Percentiles rank a stretch among this genome's conserved stretches.
phyloP scores from a whole-genome alignment of 2,329 filamentous ascomycete species.

The Aspergillus pseudonomiae region DNA sequence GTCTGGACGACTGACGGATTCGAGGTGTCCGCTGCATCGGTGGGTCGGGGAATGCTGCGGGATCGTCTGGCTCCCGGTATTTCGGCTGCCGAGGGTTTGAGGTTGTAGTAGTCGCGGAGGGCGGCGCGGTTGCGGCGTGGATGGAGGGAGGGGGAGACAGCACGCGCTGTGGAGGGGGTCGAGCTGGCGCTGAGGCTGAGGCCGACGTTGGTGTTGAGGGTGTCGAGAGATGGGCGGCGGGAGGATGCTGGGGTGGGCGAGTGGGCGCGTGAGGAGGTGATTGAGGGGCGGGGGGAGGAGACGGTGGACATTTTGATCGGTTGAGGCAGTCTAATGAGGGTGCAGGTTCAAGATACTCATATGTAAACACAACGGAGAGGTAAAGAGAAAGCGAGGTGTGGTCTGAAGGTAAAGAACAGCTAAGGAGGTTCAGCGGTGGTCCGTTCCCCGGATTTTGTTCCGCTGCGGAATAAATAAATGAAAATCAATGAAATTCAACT shows the following conservation, averaged over 20 bases:
- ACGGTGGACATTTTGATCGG: slow-evolving; percentile 57
- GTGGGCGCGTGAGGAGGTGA: slow-evolving; percentile 57
- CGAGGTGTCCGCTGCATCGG: slow-evolving; percentile 44
- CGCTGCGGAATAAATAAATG: neutral
- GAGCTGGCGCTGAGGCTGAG: slow-evolving; percentile 48
- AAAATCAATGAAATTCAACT: neutral
- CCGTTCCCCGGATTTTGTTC: slow-evolving; percentile 24
- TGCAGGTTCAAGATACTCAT: neutral
- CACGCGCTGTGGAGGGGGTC: slow-evolving; percentile 45
- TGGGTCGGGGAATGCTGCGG: slow-evolving; percentile 46
- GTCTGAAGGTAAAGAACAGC: neutral
- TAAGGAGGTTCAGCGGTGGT: slow-evolving; percentile 29
- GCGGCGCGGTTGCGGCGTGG: slow-evolving; percentile 75
- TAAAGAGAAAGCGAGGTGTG: neutral
- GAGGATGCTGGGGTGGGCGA: slow-evolving; percentile 71
- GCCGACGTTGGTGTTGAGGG: slow-evolving; percentile 59
- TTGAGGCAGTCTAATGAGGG: neutral
- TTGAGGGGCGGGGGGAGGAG: slow-evolving; percentile 62
- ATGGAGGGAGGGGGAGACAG: slow-evolving; percentile 39
- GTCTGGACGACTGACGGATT: slow-evolving; percentile 32
- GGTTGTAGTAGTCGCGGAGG: slow-evolving; percentile 91
- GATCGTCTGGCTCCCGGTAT: slow-evolving; percentile 36
- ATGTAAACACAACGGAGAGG: neutral
- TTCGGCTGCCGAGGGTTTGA: slow-evolving; percentile 57
- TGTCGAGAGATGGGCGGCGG: slow-evolving; percentile 72